Conservation (phyloP, 2,329 filamentous ascomycete genomes). For the Hymenoscyphus occultus region DNA sequence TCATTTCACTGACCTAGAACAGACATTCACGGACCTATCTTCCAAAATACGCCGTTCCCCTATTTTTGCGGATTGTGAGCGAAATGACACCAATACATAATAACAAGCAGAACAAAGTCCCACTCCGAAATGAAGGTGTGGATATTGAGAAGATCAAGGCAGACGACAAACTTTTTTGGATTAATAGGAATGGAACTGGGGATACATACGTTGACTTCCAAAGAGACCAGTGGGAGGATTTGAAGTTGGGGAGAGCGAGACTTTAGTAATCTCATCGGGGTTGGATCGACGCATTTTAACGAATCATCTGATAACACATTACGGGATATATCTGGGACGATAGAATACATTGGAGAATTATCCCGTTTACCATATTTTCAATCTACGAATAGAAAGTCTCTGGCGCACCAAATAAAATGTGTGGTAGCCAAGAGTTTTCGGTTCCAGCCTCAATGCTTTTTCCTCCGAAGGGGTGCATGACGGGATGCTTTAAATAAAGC, state of each 20-base stretch:
- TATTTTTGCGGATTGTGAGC: constrained; percentile 65
- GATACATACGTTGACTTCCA: constrained; percentile 58
- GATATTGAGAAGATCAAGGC: constrained; percentile 49
- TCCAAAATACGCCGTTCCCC: constrained; percentile 71
- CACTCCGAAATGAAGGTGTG: constrained; percentile 64
- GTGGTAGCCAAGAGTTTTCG: background rate
- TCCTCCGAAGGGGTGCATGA: constrained; percentile 1
- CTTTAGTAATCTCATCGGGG: constrained; percentile 28
- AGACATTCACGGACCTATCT: constrained; percentile 56
- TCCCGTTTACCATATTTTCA: background rate
- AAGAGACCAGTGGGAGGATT: constrained; percentile 53
- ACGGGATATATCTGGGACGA: background rate
- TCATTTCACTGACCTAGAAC: constrained; percentile 7
- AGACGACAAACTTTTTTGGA: constrained; percentile 49
- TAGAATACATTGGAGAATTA: background rate
- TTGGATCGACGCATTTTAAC: background rate
- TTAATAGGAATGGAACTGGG: constrained; percentile 54
- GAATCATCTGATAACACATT: background rate
- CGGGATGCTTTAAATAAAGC: background rate
- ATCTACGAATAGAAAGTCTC: constrained; percentile 2
- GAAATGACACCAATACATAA: constrained; percentile 64
- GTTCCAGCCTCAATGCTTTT: background rate
- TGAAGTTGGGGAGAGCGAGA: constrained; percentile 45
- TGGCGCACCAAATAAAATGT: background rate
- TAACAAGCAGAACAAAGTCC: constrained; percentile 77